These are phyloP conservation scores for Microdochium paspali DNA, from an alignment of 2,329 filamentous ascomycete genomes.

Conservation along the genomic window DNA sequence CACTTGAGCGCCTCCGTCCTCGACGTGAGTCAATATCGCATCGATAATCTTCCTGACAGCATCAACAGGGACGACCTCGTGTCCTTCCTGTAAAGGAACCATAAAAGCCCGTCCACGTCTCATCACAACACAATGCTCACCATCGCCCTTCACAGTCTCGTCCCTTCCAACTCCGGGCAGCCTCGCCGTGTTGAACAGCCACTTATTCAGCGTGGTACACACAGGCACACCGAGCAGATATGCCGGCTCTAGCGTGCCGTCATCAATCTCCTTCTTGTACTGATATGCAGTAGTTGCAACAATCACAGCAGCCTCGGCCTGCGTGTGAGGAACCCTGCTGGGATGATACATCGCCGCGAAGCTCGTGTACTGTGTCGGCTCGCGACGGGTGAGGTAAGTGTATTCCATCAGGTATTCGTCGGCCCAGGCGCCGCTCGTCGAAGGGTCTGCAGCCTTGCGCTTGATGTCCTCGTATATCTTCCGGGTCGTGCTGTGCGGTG, in stretches of 20 bases:
- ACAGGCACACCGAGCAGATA: background rate
- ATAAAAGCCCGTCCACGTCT: background rate
- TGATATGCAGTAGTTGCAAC: background rate
- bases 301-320: background rate
- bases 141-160: background rate
- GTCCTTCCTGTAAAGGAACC: background rate
- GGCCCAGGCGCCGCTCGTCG: background rate
- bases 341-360: background rate
- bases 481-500: background rate
- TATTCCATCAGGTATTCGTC: background rate
- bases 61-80: background rate
- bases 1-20: background rate
- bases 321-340: background rate
- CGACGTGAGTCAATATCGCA: background rate
- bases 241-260: conserved; percentile 1
- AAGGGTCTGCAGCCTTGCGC: background rate
- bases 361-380: background rate
- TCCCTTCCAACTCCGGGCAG: background rate
- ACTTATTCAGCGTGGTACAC: background rate
- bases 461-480: background rate
- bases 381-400: background rate
- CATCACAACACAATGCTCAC: background rate
- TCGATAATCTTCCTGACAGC: background rate
- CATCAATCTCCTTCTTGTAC: conserved; percentile 1
- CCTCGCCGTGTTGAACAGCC: conserved; percentile 1